These are phyloP conservation scores for Rhodotorula kratochvilovae DNA, from an alignment of 768 basidiomycete genomes.

Conservation along the genomic window DNA sequence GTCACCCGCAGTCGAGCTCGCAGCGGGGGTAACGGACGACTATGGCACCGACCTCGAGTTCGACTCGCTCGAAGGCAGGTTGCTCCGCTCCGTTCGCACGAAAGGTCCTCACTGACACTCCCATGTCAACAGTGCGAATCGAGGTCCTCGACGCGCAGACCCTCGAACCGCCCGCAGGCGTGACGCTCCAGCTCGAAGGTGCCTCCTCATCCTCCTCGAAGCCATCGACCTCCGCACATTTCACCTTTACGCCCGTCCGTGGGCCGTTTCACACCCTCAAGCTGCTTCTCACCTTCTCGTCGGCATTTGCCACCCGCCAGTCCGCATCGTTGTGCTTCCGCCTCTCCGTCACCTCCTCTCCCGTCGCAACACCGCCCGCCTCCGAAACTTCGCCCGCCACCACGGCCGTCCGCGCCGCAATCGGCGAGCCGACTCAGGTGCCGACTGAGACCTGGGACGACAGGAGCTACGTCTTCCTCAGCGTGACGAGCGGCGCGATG, in stretches of 20 bases:
- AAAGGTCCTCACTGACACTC: not conserved
- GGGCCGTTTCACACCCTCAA: conserved; percentile 18
- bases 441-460: conserved; percentile 21
- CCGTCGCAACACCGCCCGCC: not conserved
- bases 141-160: not conserved
- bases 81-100: not conserved
- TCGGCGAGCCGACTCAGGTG: conserved; percentile 4
- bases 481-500: conserved; percentile 18
- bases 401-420: not conserved
- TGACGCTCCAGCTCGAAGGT: not conserved
- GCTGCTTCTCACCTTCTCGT: not conserved
- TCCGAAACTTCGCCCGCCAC: not conserved
- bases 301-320: not conserved
- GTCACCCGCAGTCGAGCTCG: conserved; percentile 36
- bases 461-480: conserved; percentile 9
- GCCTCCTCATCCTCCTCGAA: not conserved
- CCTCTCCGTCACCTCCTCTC: not conserved
- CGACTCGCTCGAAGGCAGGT: conserved; percentile 25
- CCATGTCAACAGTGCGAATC: not conserved
- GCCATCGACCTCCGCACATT: not conserved
- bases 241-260: conserved; percentile 17
- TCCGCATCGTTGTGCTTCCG: conserved; percentile 1
- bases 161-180: not conserved
- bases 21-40: conserved; percentile 29
- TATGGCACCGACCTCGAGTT: conserved; percentile 32